These are phyloP conservation scores for Fragilaria crotonensis DNA, from an alignment of 108 stramenopile genomes.

Conservation along the genomic window DNA sequence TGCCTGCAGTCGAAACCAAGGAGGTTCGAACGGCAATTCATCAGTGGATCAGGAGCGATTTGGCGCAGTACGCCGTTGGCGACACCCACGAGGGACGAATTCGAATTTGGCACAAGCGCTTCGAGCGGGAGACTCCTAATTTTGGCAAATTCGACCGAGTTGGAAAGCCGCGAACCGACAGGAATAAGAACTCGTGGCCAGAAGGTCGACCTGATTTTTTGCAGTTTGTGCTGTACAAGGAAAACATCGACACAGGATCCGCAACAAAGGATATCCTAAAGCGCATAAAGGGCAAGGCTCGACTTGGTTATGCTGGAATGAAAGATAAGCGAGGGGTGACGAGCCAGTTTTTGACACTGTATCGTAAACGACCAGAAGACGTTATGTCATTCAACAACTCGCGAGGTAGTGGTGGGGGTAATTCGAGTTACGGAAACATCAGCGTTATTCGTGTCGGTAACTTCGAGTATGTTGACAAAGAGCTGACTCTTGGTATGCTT, in stretches of 20 bases:
- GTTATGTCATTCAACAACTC: constrained; percentile 44
- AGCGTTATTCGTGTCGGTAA: constrained; percentile 63
- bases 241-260: constrained; percentile 80
- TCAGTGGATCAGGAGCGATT: constrained; percentile 39
- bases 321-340: constrained; percentile 92
- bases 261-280: constrained; percentile 69
- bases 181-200: constrained; percentile 48
- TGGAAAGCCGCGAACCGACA: constrained; percentile 19
- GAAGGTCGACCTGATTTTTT: constrained; percentile 66
- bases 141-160: constrained; percentile 39
- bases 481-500: constrained; percentile 67
- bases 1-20: constrained; percentile 55
- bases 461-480: constrained; percentile 58
- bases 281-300: constrained; percentile 17
- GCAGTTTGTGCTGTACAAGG: constrained; percentile 82
- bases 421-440: constrained; percentile 40
- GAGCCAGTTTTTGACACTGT: constrained; percentile 79
- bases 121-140: constrained; percentile 67
- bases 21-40: constrained; percentile 52
- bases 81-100: constrained; percentile 61
- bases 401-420: constrained; percentile 44
- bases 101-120: constrained; percentile 64
- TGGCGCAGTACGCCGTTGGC: constrained; percentile 39
- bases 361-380: constrained; percentile 50
- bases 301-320: constrained; percentile 81